phyloP scores from a whole-genome alignment of 495 filamentous ascomycete genomes.

The Neurospora sp. region DNA sequence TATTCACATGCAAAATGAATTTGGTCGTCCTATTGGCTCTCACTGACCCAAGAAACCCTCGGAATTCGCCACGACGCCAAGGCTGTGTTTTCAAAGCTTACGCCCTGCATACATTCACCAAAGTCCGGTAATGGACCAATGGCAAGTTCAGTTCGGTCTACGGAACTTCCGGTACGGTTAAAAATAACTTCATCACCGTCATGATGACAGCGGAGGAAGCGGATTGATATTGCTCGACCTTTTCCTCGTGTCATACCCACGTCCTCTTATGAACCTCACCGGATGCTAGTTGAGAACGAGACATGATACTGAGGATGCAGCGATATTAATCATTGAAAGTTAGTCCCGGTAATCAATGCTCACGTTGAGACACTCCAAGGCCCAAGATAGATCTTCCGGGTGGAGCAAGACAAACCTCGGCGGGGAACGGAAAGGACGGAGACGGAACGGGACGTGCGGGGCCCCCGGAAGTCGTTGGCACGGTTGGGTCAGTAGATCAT shows the following conservation, averaged over 20 bases:
- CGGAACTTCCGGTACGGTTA: background rate
- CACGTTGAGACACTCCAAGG: background rate
- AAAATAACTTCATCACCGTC: background rate
- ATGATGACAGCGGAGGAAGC: background rate
- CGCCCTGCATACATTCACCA: background rate
- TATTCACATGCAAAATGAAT: background rate
- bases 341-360: background rate
- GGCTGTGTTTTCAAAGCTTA: background rate
- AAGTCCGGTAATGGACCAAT: background rate
- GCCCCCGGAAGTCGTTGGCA: background rate
- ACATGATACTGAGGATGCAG: background rate
- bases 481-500: background rate
- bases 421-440: background rate
- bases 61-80: background rate
- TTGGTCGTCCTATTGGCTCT: background rate
- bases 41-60: background rate
- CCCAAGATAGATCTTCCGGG: background rate
- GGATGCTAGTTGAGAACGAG: background rate
- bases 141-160: background rate
- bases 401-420: background rate
- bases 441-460: background rate
- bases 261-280: background rate
- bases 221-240: background rate
- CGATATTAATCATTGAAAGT: background rate
- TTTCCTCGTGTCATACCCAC: background rate